phyloP scores from a whole-genome alignment of 2,329 filamentous ascomycete genomes.

The Ophiognomonia clavigignenti-juglandacearum region DNA sequence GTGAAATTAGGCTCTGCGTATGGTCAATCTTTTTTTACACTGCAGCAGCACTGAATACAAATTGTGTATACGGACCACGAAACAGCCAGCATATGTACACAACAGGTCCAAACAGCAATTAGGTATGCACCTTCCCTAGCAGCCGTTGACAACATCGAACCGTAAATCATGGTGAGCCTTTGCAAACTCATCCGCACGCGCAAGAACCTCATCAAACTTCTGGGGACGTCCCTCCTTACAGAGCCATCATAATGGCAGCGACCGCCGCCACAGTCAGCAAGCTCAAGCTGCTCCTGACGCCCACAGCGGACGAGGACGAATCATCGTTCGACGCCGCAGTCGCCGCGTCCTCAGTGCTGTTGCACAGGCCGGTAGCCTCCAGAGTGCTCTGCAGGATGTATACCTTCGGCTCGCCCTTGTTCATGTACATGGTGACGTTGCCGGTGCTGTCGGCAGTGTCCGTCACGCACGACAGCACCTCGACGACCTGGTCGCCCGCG shows the following conservation, averaged over 20 bases:
- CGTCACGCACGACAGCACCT: slow-evolving; percentile 21
- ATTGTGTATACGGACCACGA: too few relatives aligned
- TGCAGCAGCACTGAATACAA: too few relatives aligned
- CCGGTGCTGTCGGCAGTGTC: slow-evolving; percentile 12
- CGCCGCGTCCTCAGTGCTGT: slow-evolving; percentile 8
- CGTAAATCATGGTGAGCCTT: too few relatives aligned
- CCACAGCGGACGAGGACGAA: too few relatives aligned
- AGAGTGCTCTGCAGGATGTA: slow-evolving; percentile 15
- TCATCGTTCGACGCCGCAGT: slow-evolving; percentile 6
- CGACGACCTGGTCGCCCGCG: slow-evolving; percentile 21
- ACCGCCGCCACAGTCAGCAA: slow-evolving; percentile 1
- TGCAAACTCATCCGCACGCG: too few relatives aligned
- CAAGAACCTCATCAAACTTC: not conserved
- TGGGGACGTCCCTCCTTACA: slow-evolving; percentile 4
- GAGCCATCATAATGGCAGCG: slow-evolving; percentile 8
- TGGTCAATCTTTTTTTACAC: too few relatives aligned
- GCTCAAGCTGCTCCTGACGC: slow-evolving; percentile 8
- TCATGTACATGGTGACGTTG: slow-evolving; percentile 17
- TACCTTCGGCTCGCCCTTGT: slow-evolving; percentile 14
- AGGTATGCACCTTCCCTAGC: too few relatives aligned
- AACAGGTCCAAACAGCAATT: too few relatives aligned
- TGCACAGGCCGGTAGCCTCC: slow-evolving; percentile 9
- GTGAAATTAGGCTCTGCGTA: too few relatives aligned
- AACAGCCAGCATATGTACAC: too few relatives aligned
- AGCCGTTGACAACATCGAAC: too few relatives aligned